A percentile compares a stretch with the other conserved stretches of the same genome.
Conservation (phyloP, 2,329 filamentous ascomycete species). For the Byssochlamys sp. region DNA sequence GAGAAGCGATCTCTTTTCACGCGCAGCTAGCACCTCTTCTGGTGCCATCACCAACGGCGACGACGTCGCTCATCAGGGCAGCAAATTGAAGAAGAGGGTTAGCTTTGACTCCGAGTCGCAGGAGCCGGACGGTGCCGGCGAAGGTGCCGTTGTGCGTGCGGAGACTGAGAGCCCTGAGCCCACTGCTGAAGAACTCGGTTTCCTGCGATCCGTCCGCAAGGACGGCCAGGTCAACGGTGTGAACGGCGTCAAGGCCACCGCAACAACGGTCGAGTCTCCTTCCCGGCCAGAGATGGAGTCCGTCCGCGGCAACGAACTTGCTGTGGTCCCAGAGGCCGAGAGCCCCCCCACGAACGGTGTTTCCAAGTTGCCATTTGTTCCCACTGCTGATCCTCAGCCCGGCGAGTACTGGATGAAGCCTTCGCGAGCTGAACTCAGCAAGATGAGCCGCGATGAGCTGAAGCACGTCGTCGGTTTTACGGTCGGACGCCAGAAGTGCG, state of each 20-base stretch:
- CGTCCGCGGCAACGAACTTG: slow-evolving; percentile 63
- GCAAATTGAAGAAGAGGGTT: slow-evolving; percentile 62
- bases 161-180: slow-evolving; percentile 44
- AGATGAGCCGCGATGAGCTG: slow-evolving; percentile 70
- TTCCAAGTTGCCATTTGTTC: slow-evolving; percentile 20
- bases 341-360: slow-evolving; percentile 28
- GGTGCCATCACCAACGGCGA: slow-evolving; percentile 28
- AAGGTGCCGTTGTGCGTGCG: slow-evolving; percentile 45
- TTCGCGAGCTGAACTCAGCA: slow-evolving; percentile 60
- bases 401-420: slow-evolving; percentile 86
- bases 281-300: slow-evolving; percentile 58
- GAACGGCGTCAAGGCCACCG: slow-evolving; percentile 24
- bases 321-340: slow-evolving; percentile 60
- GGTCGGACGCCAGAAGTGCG: slow-evolving; percentile 73
- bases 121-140: slow-evolving; percentile 21
- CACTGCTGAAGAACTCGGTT: slow-evolving; percentile 50
- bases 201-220: slow-evolving; percentile 46
- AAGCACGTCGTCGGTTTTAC: slow-evolving; percentile 64
- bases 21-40: slow-evolving; percentile 26
- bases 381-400: slow-evolving; percentile 43
- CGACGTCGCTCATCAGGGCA: slow-evolving; percentile 27
- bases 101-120: slow-evolving; percentile 69
- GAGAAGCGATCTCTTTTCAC: slow-evolving; percentile 53
- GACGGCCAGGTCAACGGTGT: slow-evolving; percentile 38
- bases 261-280: slow-evolving; percentile 21